A percentile compares a stretch with the other conserved stretches of the same genome.
These are phyloP conservation scores for Penicillium longicatenatum DNA, from an alignment of 495 filamentous ascomycete genomes.

Conservation along the genomic window DNA sequence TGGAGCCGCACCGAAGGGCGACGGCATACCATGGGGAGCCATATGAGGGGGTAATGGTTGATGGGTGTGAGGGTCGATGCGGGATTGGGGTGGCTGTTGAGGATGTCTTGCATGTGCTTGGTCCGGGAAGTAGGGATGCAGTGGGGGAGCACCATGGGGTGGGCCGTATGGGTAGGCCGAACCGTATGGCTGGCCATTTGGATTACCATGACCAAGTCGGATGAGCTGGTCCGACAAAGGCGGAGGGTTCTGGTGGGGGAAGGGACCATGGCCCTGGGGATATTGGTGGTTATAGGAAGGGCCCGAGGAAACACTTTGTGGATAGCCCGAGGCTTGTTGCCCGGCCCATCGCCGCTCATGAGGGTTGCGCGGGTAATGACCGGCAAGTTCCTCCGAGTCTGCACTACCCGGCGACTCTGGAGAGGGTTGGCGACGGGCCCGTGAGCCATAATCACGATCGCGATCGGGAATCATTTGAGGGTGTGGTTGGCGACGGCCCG, in stretches of 20 bases:
- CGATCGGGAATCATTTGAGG: conserved; percentile 44
- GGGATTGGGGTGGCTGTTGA: conserved; percentile 25
- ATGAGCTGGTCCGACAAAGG: conserved; percentile 44
- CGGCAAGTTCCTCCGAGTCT: conserved; percentile 54
- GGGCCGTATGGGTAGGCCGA: conserved; percentile 35
- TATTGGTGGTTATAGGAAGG: conserved; percentile 35
- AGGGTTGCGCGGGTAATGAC: conserved; percentile 36
- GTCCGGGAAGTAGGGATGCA: conserved; percentile 41
- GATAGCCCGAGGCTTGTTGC: conserved; percentile 37
- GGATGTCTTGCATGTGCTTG: conserved; percentile 33
- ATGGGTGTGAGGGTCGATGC: conserved; percentile 31
- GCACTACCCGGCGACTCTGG: conserved; percentile 56
- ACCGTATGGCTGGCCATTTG: conserved; percentile 37
- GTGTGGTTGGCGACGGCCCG: conserved; percentile 44
- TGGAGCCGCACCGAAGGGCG: conserved; percentile 30
- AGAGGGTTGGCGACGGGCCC: conserved; percentile 50
- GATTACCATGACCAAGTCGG: conserved; percentile 40
- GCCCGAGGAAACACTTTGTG: conserved; percentile 50
- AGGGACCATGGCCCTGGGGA: conserved; percentile 22
- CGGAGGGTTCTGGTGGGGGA: conserved; percentile 32
- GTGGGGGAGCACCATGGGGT: conserved; percentile 31
- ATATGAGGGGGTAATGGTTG: conserved; percentile 23
- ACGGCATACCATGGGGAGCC: conserved; percentile 25
- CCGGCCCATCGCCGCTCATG: conserved; percentile 37
- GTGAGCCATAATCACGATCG: conserved; percentile 34